Base-by-base conservation (phyloP, 306 rosid species). In the Crotalaria pallida region DNA sequence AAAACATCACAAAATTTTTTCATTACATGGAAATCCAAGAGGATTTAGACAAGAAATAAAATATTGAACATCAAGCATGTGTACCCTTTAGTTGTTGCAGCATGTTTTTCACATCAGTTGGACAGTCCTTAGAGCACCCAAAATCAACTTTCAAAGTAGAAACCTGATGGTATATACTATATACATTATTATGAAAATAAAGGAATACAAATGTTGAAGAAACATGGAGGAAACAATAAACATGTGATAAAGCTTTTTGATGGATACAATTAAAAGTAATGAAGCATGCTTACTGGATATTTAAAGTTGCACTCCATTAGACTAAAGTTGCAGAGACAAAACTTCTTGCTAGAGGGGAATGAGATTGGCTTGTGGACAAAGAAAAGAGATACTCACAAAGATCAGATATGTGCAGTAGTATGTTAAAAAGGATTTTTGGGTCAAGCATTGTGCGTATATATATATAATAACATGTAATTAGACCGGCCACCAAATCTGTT, bases 141-240 rank as follows among this genome's bases (percentile, higher is more conserved):
- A 69, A 68, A 50, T 76, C 71, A 68, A 76, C 71, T 69, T 76
- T 76, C 26, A 67, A 23, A 59, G 51, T 77, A 11, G 58, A 50
- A 51, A 58, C 12, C 76, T 77, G 58, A 59, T 21, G 40, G 15
- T 22, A 48, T 26, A 11, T 12, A 55, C 3, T 24, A 24, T 24
- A 24, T 24, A 24, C 27, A 24, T 24, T 24, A 51, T 34, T 6
- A 12, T 1, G 29, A 75, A 66, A 13, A 0, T 15, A 75, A 66
- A 45, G 11, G 27, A 15, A 57, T 22, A 26, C 10, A 51, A 58
- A 27, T 49, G 26, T 21, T 17, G 4, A 47, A 26, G 3, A 22
- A 6, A 6, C 11, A 34, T 7, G 10, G 12, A 19, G 13, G 15
- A 7, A 41, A 12, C 2, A 33, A 36, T 1, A 13, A 34, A 26